Evolutionary conservation across 2,329 filamentous ascomycete genomes (phyloP).

Genomic region (Penicillium sp.): DNA sequence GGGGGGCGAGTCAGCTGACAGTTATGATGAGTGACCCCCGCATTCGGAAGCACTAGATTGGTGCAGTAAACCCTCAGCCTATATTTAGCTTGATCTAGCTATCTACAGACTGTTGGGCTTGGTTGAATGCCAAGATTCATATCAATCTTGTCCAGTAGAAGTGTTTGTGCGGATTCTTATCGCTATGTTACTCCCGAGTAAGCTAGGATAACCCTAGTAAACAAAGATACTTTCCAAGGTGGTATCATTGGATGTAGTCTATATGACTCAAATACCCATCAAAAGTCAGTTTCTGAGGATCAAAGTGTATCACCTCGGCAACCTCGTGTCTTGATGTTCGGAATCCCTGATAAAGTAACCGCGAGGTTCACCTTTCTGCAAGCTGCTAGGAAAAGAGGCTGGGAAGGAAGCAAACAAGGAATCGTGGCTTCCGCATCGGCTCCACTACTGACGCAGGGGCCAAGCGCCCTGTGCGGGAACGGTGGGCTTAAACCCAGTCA

Average conservation of each 20-base stretch:
- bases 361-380: background rate
- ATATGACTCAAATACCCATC: background rate
- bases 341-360: background rate
- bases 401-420: slow-evolving; percentile 1
- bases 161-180: too few relatives aligned
- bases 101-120: too few relatives aligned
- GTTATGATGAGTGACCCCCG: background rate
- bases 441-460: slow-evolving; percentile 14
- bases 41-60: background rate
- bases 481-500: background rate
- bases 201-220: background rate
- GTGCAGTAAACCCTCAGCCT: background rate
- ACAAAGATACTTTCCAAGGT: background rate
- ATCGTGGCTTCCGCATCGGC: background rate
- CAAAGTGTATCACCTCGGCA: background rate
- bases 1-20: slow-evolving; percentile 6
- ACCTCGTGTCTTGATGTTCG: background rate
- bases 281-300: background rate
- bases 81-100: background rate
- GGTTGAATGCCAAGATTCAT: background rate
- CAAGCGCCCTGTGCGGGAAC: slow-evolving; percentile 6
- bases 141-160: background rate
- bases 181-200: background rate
- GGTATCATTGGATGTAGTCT: too few relatives aligned
- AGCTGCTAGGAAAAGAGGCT: background rate